Base-by-base conservation (phyloP, 805 yeast species). In the Pichia cabralensis region DNA sequence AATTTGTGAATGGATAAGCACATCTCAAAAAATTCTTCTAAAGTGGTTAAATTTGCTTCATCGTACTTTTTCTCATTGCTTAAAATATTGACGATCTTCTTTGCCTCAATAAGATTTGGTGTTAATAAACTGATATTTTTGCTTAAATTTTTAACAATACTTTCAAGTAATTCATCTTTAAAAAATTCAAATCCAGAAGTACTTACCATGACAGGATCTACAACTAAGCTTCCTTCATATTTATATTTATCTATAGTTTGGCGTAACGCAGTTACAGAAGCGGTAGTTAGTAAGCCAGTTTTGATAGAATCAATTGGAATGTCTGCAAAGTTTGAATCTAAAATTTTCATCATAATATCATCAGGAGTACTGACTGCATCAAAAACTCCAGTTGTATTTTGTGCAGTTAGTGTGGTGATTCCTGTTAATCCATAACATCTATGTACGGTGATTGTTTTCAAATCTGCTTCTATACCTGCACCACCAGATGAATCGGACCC, bases 401-500 rank as follows among this genome's bases (percentile, higher is more conserved):
- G 95, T 3, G 88, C 85, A 1, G 94, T 84, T 42, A 86, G 55
- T 0, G 86, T 89, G 3, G 86, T 69, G 28, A 82, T 74, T 47
- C 85, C 76, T 1, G 92, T 80, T 55, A 79, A 57, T 0, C 80
- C 95, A 50, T 77, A 85, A 30, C 84, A 84, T n/a, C 72, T 71
- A 49, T 81, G 84, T 2, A 80, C 82, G 2, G 81, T 67, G 35
- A 85, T 71, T 1, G 95, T 76, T 56, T 85, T 85, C 27, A 85
- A 51, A 53, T 85, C 96, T 1, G 95, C 95, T 53, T 85, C 95
- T 30, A 85, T 76, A 3, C 96, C 96, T 2, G 96, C 95, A 7
- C 95, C 95, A 3, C 95, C 96, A 3, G 92, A 79, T 27, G 77
- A 71, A 52, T 85, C 96, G 0, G 89, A 78, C 0, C 95, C 95